Evolutionary conservation across 768 basidiomycete genomes (phyloP).

Genomic region (Obba rivulosa): DNA sequence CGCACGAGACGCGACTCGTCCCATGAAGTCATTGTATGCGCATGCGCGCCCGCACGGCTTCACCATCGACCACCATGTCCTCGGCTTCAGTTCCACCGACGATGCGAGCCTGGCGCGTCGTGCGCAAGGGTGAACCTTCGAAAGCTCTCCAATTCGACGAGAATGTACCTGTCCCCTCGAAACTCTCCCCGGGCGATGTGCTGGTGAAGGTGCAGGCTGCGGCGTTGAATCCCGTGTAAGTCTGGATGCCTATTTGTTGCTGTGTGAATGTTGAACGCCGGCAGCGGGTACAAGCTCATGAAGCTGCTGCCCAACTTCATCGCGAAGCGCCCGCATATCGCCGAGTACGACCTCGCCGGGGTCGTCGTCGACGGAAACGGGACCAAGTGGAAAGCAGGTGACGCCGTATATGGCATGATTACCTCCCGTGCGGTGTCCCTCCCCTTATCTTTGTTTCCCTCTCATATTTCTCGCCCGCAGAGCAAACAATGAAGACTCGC

Average conservation of each 20-base stretch:
- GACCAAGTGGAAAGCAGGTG: conserved; percentile 48
- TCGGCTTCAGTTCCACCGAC: conserved; percentile 7
- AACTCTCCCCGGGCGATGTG: conserved; percentile 36
- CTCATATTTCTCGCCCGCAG: conserved; percentile 11
- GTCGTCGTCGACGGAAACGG: conserved; percentile 51
- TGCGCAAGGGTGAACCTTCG: conserved; percentile 23
- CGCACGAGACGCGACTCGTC: no score
- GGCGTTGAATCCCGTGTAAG: conserved; percentile 67
- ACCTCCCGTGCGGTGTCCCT: conserved; percentile 27
- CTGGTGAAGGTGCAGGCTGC: conserved; percentile 48
- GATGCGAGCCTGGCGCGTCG: conserved; percentile 26
- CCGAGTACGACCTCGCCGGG: conserved; percentile 64
- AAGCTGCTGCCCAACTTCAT: conserved; percentile 40
- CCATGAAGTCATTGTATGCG: no score
- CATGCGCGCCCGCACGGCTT: no score
- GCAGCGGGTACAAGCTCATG: conserved; percentile 60
- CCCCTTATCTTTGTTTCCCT: neutral
- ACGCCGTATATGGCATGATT: conserved; percentile 59
- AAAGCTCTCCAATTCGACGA: conserved; percentile 22
- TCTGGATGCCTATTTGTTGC: neutral
- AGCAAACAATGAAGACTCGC: conserved; percentile 27
- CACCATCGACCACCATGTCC: neutral
- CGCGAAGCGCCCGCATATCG: conserved; percentile 41
- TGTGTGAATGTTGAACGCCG: neutral
- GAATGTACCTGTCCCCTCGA: conserved; percentile 25